phyloP scores from a whole-genome alignment of 2,329 filamentous ascomycete species.

The Phialophora macrospora region DNA sequence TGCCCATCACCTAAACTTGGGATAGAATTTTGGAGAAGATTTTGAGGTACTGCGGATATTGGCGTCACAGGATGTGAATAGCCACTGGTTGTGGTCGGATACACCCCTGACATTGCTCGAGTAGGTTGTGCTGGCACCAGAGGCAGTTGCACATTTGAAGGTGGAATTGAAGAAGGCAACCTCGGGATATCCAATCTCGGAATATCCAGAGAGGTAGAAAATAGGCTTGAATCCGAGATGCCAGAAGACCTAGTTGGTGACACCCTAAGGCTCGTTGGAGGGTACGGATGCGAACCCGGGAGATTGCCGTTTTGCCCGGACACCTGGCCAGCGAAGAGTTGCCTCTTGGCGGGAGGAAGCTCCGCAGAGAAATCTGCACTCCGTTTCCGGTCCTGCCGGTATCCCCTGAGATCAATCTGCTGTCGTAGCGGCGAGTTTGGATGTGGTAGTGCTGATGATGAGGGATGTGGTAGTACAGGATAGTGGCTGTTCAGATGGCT shows the following conservation, averaged over 20 bases:
- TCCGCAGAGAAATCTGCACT: slow-evolving; percentile 60
- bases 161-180: slow-evolving; percentile 18
- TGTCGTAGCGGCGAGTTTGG: slow-evolving; percentile 36
- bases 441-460: slow-evolving; percentile 30
- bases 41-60: slow-evolving; percentile 44
- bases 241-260: slow-evolving; percentile 15
- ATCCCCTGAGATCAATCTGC: slow-evolving; percentile 38
- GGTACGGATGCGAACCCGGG: slow-evolving; percentile 30
- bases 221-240: background rate
- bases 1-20: slow-evolving; percentile 31
- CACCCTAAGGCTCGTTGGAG: slow-evolving; percentile 16
- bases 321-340: slow-evolving; percentile 30
- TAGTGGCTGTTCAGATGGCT: slow-evolving; percentile 29
- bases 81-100: slow-evolving; percentile 61
- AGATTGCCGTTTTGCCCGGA: slow-evolving; percentile 9
- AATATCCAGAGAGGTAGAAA: slow-evolving; percentile 39
- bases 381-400: slow-evolving; percentile 61
- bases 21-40: slow-evolving; percentile 43
- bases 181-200: slow-evolving; percentile 34
- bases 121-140: slow-evolving; percentile 44
- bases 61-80: slow-evolving; percentile 56
- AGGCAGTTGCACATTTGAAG: slow-evolving; percentile 36
- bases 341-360: slow-evolving; percentile 64
- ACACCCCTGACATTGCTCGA: slow-evolving; percentile 78
- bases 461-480: slow-evolving; percentile 35